Evolutionary conservation across 1,139 yeast species (phyloP).

Genomic region (Hemisphaericaspora subhashii): DNA sequence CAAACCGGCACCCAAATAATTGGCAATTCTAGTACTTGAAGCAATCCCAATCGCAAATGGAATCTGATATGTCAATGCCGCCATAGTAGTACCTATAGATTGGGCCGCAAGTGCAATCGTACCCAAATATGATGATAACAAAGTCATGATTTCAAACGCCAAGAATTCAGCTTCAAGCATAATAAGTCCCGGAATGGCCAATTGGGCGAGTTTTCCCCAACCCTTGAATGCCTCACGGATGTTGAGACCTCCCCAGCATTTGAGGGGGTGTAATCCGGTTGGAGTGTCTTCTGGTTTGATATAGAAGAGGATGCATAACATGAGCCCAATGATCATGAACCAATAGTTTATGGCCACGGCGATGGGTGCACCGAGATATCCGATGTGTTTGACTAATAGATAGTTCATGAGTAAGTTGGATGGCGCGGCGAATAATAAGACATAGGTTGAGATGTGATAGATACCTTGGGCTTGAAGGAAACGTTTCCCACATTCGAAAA

Average conservation of each 20-base stretch:
- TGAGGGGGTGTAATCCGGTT: constrained; percentile 40
- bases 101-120: constrained; percentile 58
- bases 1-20: constrained; percentile 56
- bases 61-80: constrained; percentile 50
- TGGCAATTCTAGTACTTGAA: constrained; percentile 58
- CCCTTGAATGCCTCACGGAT: constrained; percentile 36
- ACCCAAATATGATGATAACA: constrained; percentile 56
- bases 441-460: constrained; percentile 76
- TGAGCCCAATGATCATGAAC: constrained; percentile 53
- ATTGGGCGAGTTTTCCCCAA: constrained; percentile 48
- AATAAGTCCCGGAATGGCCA: constrained; percentile 57
- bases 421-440: constrained; percentile 66
- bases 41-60: constrained; percentile 65
- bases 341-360: constrained; percentile 59
- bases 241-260: constrained; percentile 41
- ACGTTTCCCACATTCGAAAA: constrained; percentile 73
- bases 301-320: constrained; percentile 37
- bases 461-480: constrained; percentile 78
- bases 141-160: constrained; percentile 57
- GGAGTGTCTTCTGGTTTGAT: constrained; percentile 43
- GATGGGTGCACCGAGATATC: constrained; percentile 57
- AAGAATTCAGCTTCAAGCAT: constrained; percentile 63
- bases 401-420: constrained; percentile 51
- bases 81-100: constrained; percentile 57
- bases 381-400: constrained; percentile 33